phyloP scores from a whole-genome alignment of 768 basidiomycete genomes.

The Russula dissimulans region DNA sequence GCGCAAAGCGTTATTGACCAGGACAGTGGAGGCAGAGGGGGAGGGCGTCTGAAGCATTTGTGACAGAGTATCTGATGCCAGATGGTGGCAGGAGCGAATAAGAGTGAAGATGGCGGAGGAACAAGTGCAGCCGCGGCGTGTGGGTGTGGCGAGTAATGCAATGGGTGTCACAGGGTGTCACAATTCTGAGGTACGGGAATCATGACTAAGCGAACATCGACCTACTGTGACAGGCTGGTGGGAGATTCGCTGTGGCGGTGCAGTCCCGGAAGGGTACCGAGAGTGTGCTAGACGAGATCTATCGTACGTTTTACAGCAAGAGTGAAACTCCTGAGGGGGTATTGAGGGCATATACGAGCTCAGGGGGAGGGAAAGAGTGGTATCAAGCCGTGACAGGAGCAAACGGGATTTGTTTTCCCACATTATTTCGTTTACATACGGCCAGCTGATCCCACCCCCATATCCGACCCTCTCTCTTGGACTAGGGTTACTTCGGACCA shows the following conservation, averaged over 20 bases:
- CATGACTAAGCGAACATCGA: no score
- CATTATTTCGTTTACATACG: slow-evolving; percentile 15
- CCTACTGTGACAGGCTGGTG: no score
- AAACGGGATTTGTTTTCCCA: slow-evolving; percentile 14
- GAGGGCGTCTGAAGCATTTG: slow-evolving; percentile 55
- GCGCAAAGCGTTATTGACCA: slow-evolving; percentile 56
- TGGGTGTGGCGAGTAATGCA: no score
- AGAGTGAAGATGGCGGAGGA: background rate
- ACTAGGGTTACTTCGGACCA: slow-evolving; percentile 12
- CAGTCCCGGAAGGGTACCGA: background rate
- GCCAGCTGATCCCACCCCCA: slow-evolving; percentile 1
- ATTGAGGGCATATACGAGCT: background rate
- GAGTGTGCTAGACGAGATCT: background rate
- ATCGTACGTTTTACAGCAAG: background rate
- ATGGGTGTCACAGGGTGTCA: no score
- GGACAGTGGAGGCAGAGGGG: slow-evolving; percentile 45
- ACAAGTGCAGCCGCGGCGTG: background rate
- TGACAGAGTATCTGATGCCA: background rate
- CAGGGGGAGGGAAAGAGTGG: background rate
- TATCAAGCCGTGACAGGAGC: slow-evolving; percentile 15
- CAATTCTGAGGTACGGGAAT: no score
- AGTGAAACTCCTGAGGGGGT: no score
- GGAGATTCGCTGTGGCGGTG: background rate
- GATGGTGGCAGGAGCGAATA: slow-evolving; percentile 6
- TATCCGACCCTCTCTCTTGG: slow-evolving; percentile 10